Base-by-base conservation (phyloP, 2,329 filamentous ascomycete genomes). In the Fusarium sp. region DNA sequence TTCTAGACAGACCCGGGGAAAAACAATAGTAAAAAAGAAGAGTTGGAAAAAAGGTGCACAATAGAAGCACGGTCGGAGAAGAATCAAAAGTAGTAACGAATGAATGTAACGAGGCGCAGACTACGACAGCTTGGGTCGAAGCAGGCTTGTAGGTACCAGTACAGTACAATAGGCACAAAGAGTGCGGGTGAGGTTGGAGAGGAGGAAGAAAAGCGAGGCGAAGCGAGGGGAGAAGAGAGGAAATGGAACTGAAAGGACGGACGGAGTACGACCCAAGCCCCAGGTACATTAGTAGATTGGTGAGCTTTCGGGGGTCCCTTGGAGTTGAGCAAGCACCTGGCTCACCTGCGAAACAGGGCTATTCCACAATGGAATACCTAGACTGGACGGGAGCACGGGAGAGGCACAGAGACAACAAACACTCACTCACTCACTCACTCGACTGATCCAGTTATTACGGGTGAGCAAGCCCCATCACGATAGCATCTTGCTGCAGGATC, bases 81-180 rank as follows among this genome's bases (percentile, higher is more conserved):
- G 43, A 60, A 71, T 66, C 67, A 54, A 73, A 37, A 70, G 46
- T 46, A 30, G 65, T 70, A 58, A 59, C 38, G 50, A 65, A 62
- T 43, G 75, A 75, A 74, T 63, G 32, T 59, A 78, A 74, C 38
- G 66, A 61, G 57, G 68, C 69, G 67, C 73, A 76, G 64, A 68
- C 76, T 67, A 78, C 73, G 71, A 72, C 73, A 75, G 33, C 60
- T 66, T 52, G 37, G 50, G 65, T 67, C 73, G 75, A 76, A 58
- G 74, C 71, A 71, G 71, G 73, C 74, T 72, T 50, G 53, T 47
- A 57, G 37, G n/a, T 58, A 35, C 38, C 53, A 25, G 42, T 50
- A 37, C 56, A 50, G 23, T 30, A 58, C 30, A 57, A 63, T 49
- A 56, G 50, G 69, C 61, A 71, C 75, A 63, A 62, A 66, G 62